phyloP scores from a whole-genome alignment of 148 eudicot species.

The Rhododendron henanense region DNA sequence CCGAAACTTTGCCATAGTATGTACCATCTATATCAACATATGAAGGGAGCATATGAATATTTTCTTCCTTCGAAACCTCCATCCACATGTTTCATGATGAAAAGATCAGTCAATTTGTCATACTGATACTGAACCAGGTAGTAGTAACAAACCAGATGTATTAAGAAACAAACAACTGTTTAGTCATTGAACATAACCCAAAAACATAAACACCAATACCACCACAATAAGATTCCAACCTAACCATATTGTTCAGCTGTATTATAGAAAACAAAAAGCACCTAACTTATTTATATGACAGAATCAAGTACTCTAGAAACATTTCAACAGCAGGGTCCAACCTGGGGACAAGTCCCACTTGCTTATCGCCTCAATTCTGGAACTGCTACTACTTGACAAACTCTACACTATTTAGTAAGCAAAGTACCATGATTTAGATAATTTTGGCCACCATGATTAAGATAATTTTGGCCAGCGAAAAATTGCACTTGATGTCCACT shows the following conservation, averaged over 20 bases:
- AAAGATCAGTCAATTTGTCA: neutral
- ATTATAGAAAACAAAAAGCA: neutral
- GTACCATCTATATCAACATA: neutral
- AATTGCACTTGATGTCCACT: conserved; percentile 8
- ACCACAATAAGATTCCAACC: conserved; percentile 10
- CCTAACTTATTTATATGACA: conserved; percentile 17
- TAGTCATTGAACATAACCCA: neutral
- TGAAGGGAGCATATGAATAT: neutral
- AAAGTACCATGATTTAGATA: conserved; percentile 2
- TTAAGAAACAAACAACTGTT: neutral
- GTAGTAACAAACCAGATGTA: neutral
- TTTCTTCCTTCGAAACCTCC: neutral
- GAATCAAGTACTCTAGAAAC: neutral
- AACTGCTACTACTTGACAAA: neutral
- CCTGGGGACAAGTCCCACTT: conserved; percentile 8
- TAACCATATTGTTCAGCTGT: conserved; percentile 1
- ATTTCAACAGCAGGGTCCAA: conserved; percentile 8
- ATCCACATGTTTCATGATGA: neutral
- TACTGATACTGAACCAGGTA: neutral
- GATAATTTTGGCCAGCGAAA: neutral
- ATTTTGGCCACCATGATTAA: neutral
- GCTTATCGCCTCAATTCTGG: conserved; percentile 6
- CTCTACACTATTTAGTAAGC: conserved; percentile 5
- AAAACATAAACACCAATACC: neutral
- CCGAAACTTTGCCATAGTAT: no score